Evolutionary conservation across 139 green algal genomes (phyloP), one percentile per base, ranked within the genome.

Genomic region (Deuterostichococcus epilithicus): DNA sequence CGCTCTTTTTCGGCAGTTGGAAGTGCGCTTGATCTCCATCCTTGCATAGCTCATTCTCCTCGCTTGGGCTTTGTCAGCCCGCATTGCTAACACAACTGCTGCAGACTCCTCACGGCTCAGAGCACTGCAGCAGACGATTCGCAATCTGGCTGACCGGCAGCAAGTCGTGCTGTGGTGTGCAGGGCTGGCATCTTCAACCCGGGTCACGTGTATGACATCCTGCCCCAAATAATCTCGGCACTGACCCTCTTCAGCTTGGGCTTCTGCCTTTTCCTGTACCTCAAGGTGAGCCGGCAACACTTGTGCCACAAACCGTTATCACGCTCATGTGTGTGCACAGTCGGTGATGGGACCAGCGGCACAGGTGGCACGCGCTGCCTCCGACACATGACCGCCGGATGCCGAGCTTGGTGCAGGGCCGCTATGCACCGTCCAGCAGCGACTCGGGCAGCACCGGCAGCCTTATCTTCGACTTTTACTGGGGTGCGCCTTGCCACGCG

Each of bases 391-490:
- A 39, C 38, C 8, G 47, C 58, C 70, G 70, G 33, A 68, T 69
- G 47, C 47, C 70, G 20, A 63, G 22, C 18, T 75, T 13, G 70
- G 22, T 84, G 66, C 78, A 85, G 76, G 90, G 92, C 5, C 66
- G 81, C 37, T 58, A 83, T 26, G 44, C 73, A 5, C 87, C 85
- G 6, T 85, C 77, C 52, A 83, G 76, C 77, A 78, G 73, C 26
- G 87, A 93, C 75, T 85, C 76, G 39, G 89, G 87, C 44, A 80
- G 26, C 37, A 90, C 78, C 42, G 88, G 88, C 38, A 93, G 81
- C 72, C 71, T 94, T 37, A 71, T 95, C 25, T 92, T 89, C 42
- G 88, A 95, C 78, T 93, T 90, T 72, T 95, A 86, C 78, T 95
- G 90, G 90, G 90, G 89, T 84, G 86, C 82, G 84, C 67, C 26